A percentile compares a stretch with the other conserved stretches of the same genome.
Evolutionary conservation across 176 grass and related monocot species (phyloP).

Genomic region (Rhynchospora tenuis): DNA sequence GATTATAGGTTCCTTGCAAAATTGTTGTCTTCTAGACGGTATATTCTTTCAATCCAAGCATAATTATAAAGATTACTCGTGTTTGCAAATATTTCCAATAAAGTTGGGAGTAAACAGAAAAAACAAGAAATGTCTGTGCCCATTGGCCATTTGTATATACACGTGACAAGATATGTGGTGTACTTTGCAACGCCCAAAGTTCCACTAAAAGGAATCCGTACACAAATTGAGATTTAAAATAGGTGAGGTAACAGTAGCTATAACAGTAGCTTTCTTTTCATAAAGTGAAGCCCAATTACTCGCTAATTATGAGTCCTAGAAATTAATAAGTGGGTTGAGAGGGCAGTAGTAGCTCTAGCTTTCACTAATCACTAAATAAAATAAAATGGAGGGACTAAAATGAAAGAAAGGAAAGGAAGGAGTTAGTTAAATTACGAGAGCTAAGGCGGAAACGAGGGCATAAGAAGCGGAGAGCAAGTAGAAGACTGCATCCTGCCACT

Average conservation of each 20-base stretch:
- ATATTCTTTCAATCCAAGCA: background rate
- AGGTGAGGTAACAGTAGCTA: background rate
- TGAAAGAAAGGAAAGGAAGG: background rate
- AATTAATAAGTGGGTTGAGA: background rate
- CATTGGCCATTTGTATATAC: too few relatives aligned
- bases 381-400: slow-evolving; percentile 3
- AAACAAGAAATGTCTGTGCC: background rate
- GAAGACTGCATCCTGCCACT: slow-evolving; percentile 71
- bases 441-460: slow-evolving; percentile 62
- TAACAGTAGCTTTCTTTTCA: background rate
- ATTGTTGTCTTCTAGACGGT: background rate
- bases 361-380: too few relatives aligned
- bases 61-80: background rate
- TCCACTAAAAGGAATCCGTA: background rate
- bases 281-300: background rate
- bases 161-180: background rate
- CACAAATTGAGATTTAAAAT: background rate
- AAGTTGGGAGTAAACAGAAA: background rate
- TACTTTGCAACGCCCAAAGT: background rate
- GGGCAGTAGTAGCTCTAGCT: background rate
- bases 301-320: background rate
- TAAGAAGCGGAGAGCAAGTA: slow-evolving; percentile 73
- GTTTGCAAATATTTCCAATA: background rate
- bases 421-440: too few relatives aligned
- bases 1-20: background rate